Evolutionary conservation across 1,284 basidiomycete genomes (phyloP), one percentile per base, ranked within the genome.

Genomic region (Puccinia polysora): DNA sequence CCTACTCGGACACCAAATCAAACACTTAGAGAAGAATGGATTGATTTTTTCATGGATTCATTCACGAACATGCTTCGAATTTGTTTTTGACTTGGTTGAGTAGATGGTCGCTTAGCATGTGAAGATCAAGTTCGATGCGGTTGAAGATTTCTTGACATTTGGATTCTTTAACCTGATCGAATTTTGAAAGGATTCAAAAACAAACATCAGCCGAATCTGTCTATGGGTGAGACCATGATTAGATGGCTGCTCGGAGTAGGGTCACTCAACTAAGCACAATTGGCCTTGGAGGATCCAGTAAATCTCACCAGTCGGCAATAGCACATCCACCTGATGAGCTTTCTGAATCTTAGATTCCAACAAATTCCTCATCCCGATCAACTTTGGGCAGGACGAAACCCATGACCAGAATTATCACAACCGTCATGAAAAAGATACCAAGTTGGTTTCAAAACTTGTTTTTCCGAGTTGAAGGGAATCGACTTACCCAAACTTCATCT

Each of bases 401-500:
- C 32, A 36, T n/a, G 10, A 34, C 25, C 14, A 56, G 38, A 36
- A 2, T 34, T 18, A 30, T 23, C 47, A 49, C 25, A 6, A 18
- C 3, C 15, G 25, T 34, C 7, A 20, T 34, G 38, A n/a, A n/a
- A 56, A 34, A 12, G 8, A 56, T 1, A 32, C 6, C 2, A 32
- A 32, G 34, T 25, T 34, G 15, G n/a, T 34, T 18, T n/a, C 15
- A 1, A 49, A 4, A 15, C 18, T n/a, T 49, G 18, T 23, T 49
- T 15, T 4, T 49, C 23, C 23, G 12, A 15, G 23, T 23, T 5
- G 45, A 4, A 49, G n/a, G n/a, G 45, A 56, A 56, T 56, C 53
- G 32, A 36, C 53, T 2, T n/a, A 56, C 53, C 53, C 53, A 56
- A 34, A 56, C 53, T 25, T 56, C 53, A 56, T 56, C 53, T 34